These are phyloP conservation scores for Geotrichum candidum DNA, from an alignment of 1,139 yeast genomes.

Conservation along the genomic window DNA sequence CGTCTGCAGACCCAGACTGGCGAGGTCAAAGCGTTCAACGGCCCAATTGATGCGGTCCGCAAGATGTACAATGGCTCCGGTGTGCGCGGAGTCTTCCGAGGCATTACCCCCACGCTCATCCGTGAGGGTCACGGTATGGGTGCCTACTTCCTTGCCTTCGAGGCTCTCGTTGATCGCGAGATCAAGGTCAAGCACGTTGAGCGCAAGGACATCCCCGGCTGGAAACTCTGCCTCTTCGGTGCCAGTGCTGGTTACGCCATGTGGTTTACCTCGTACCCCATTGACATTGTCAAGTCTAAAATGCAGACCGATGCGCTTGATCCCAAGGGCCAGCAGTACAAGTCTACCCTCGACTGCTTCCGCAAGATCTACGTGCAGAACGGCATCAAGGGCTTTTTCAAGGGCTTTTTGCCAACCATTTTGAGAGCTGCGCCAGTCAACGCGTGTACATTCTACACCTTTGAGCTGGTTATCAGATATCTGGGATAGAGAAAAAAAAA, in stretches of 20 bases:
- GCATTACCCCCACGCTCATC: slow-evolving; percentile 68
- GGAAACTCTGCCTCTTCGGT: slow-evolving; percentile 76
- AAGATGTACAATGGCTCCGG: slow-evolving; percentile 56
- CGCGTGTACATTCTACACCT: slow-evolving; percentile 91
- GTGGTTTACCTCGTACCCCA: slow-evolving; percentile 78
- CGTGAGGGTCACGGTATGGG: slow-evolving; percentile 90
- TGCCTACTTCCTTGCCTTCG: slow-evolving; percentile 80
- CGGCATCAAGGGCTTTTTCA: slow-evolving; percentile 73
- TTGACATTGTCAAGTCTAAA: slow-evolving; percentile 80
- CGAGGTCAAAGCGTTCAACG: slow-evolving; percentile 47
- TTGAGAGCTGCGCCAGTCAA: slow-evolving; percentile 96
- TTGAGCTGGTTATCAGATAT: slow-evolving; percentile 63
- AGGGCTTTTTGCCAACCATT: slow-evolving; percentile 85
- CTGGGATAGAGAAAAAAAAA: slow-evolving; percentile 23
- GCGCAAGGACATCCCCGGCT: slow-evolving; percentile 71
- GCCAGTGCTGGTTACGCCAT: slow-evolving; percentile 81
- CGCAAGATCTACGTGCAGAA: slow-evolving; percentile 46
- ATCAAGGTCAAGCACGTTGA: slow-evolving; percentile 40
- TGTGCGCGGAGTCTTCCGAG: slow-evolving; percentile 61
- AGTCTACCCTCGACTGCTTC: slow-evolving; percentile 50
- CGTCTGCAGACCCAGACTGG: slow-evolving; percentile 77
- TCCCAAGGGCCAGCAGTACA: slow-evolving; percentile 41
- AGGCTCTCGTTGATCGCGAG: slow-evolving; percentile 70
- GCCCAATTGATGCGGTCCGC: slow-evolving; percentile 74
- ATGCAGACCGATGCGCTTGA: slow-evolving; percentile 77